Conservation (phyloP, 1,139 yeast species). For the Blastobotrys persicus region DNA sequence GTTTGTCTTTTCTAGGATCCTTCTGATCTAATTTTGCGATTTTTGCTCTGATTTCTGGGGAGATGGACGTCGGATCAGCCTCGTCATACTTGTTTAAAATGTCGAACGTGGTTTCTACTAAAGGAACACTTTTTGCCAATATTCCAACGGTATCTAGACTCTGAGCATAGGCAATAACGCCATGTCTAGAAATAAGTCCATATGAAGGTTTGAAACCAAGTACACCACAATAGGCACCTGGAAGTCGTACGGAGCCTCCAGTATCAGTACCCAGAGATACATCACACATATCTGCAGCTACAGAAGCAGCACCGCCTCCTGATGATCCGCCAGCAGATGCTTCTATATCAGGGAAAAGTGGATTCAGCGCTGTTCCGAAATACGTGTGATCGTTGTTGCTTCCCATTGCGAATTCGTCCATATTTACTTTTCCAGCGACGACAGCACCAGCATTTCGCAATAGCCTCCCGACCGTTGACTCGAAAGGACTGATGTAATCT, state of each 20-base stretch:
- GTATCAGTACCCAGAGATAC: conserved; percentile 89
- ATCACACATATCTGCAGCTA: conserved; percentile 65
- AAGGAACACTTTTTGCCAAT: conserved; percentile 49
- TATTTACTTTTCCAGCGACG: conserved; percentile 79
- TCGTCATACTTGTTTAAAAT: conserved; percentile 60
- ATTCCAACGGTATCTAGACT: conserved; percentile 94
- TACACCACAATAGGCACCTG: conserved; percentile 83
- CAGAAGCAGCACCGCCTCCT: conserved; percentile 95
- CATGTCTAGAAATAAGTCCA: conserved; percentile 89
- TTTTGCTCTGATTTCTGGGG: conserved; percentile 31
- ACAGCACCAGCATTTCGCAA: conserved; percentile 52
- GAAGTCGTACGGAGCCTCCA: conserved; percentile 92
- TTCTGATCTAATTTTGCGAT: conserved; percentile 22
- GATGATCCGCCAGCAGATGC: conserved; percentile 85
- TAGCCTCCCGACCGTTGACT: conserved; percentile 67
- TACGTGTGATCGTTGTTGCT: conserved; percentile 48
- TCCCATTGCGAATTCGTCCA: conserved; percentile 99
- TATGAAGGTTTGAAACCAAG: conserved; percentile 91
- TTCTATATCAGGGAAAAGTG: conserved; percentile 41
- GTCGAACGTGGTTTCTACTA: conserved; percentile 49
- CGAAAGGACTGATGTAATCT: conserved; percentile 69
- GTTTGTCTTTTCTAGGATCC: conserved; percentile 12
- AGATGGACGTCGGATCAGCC: conserved; percentile 78
- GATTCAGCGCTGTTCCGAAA: conserved; percentile 64
- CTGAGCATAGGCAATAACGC: conserved; percentile 90